These are phyloP conservation scores for Cucurbita ficifolia DNA, from an alignment of 306 rosid genomes.

Conservation along the genomic window DNA sequence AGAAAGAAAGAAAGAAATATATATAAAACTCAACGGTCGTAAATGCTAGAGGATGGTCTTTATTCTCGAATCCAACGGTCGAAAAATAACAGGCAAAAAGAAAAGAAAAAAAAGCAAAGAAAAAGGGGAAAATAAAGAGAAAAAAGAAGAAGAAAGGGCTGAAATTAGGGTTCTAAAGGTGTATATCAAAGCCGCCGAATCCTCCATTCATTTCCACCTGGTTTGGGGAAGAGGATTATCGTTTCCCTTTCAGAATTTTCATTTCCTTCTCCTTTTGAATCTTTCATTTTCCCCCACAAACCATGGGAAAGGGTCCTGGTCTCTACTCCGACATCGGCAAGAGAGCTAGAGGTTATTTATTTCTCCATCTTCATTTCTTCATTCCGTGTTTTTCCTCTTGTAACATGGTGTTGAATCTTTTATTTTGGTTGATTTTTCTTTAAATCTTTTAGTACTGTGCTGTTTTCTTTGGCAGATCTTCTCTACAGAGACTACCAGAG, in stretches of 20 bases:
- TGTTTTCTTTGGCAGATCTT: conserved; percentile 38
- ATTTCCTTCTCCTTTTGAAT: conserved; percentile 7
- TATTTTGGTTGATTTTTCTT: neutral
- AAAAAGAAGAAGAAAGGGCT: neutral
- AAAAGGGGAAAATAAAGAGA: neutral
- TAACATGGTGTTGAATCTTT: neutral
- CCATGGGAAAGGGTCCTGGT: conserved; percentile 86
- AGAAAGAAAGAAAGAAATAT: too few relatives aligned
- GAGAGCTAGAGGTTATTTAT: conserved; percentile 41
- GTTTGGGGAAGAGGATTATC: neutral
- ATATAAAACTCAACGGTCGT: neutral
- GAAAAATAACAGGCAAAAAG: neutral
- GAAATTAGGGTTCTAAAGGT: conserved; percentile 26
- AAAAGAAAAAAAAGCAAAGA: neutral
- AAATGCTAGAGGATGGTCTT: neutral
- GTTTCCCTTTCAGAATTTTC: neutral
- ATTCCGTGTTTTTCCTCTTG: neutral
- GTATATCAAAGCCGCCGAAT: neutral
- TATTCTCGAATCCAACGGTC: neutral
- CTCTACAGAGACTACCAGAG: conserved; percentile 75
- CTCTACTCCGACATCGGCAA: conserved; percentile 90
- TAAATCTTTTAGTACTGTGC: neutral
- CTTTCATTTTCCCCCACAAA: conserved; percentile 12
- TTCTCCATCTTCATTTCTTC: neutral
- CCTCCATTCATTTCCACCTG: conserved; percentile 1